Percentiles rank a stretch among this genome's conserved stretches.
phyloP scores from a whole-genome alignment of 371 early-diverging fungal species.

The Gilbertella persicaria region DNA sequence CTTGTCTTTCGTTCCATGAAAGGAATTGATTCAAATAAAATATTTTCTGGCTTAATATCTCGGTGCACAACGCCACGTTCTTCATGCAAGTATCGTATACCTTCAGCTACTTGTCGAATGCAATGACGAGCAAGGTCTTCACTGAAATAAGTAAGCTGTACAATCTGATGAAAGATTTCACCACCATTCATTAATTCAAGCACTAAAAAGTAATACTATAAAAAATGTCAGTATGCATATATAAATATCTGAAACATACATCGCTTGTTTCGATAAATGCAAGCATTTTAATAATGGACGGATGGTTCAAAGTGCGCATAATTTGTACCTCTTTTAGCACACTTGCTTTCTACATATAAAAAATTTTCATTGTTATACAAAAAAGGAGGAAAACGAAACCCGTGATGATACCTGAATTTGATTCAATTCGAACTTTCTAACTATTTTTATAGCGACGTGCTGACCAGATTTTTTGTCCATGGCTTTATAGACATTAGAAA shows the following conservation, averaged over 20 bases:
- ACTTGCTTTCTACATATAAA: slow-evolving; percentile 60
- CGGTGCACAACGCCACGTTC: slow-evolving; percentile 86
- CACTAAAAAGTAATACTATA: slow-evolving; percentile 72
- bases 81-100: slow-evolving; percentile 86
- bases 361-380: slow-evolving; percentile 9
- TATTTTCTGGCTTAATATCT: slow-evolving; percentile 98
- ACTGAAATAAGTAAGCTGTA: slow-evolving; percentile 77
- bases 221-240: neutral
- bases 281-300: slow-evolving; percentile 74
- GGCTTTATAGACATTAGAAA: slow-evolving; percentile 81
- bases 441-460: slow-evolving; percentile 83
- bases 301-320: slow-evolving; percentile 81
- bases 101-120: slow-evolving; percentile 87
- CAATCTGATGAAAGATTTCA: slow-evolving; percentile 85
- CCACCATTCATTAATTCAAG: slow-evolving; percentile 87
- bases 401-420: slow-evolving; percentile 51
- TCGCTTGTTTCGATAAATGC: slow-evolving; percentile 63
- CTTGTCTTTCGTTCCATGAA: slow-evolving; percentile 60
- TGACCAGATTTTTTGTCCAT: slow-evolving; percentile 53
- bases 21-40: slow-evolving; percentile 78
- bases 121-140: slow-evolving; percentile 79
- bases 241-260: slow-evolving; percentile 8
- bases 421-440: slow-evolving; percentile 66
- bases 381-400: slow-evolving; percentile 3
- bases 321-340: slow-evolving; percentile 87